These are phyloP conservation scores for Abrus pulchellus DNA, from an alignment of 306 rosid genomes.

Conservation along the genomic window DNA sequence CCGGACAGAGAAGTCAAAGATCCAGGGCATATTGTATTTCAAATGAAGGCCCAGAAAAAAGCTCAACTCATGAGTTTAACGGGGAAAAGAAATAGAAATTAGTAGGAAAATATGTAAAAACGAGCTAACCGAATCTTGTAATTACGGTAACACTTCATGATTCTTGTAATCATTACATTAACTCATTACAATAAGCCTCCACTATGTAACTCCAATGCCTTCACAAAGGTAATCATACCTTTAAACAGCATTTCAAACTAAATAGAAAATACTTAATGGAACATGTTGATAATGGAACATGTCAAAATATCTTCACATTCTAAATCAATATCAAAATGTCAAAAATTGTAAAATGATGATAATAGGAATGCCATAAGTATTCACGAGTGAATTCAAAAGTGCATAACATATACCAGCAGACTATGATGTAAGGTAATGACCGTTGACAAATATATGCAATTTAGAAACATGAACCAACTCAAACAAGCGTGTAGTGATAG, in stretches of 20 bases:
- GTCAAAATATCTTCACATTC: not conserved
- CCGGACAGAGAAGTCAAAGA: not conserved
- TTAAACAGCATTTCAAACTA: constrained; percentile 14
- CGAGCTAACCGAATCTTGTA: constrained; percentile 1
- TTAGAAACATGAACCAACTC: constrained; percentile 33
- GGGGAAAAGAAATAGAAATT: not conserved
- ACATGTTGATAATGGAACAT: not conserved
- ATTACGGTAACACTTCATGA: not conserved
- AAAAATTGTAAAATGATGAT: constrained; percentile 7
- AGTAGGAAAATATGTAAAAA: not conserved
- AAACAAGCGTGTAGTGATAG: not conserved
- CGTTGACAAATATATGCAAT: constrained; percentile 24
- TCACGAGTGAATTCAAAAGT: not conserved
- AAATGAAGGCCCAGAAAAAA: not conserved
- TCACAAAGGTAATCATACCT: constrained; percentile 25
- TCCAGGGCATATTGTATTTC: not conserved
- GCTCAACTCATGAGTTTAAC: not conserved
- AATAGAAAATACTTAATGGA: not conserved
- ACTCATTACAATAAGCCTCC: constrained; percentile 5
- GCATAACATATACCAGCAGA: constrained; percentile 18
- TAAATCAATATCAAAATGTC: not conserved
- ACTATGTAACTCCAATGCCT: not conserved
- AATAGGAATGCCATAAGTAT: not conserved
- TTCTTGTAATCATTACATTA: not conserved
- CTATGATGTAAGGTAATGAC: constrained; percentile 20